phyloP scores from a whole-genome alignment of 257 asterid species.

The Eucommia ulmoides region DNA sequence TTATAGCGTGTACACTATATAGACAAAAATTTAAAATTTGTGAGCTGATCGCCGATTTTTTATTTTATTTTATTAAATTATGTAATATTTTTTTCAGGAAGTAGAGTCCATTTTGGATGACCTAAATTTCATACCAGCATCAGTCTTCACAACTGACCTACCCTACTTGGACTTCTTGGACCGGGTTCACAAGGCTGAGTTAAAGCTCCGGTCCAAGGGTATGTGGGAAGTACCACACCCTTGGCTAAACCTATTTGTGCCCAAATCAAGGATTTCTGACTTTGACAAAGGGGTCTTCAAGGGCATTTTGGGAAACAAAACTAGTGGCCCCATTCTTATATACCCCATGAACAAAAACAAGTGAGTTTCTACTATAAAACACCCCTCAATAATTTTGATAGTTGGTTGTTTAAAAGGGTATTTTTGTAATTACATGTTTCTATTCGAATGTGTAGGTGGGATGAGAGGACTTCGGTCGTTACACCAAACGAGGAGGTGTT shows the following conservation, averaged over 20 bases:
- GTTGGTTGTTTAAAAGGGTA: not conserved
- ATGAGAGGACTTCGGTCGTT: constrained; percentile 41
- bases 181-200: constrained; percentile 87
- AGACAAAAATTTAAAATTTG: too few species aligned
- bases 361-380: constrained; percentile 20
- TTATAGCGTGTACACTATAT: too few species aligned
- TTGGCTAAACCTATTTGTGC: constrained; percentile 70
- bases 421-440: not conserved
- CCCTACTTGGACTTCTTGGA: constrained; percentile 60
- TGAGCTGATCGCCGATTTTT: too few species aligned
- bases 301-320: constrained; percentile 58
- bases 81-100: constrained; percentile 24
- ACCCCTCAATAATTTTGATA: not conserved
- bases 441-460: constrained; percentile 36
- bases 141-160: constrained; percentile 58
- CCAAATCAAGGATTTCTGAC: constrained; percentile 56
- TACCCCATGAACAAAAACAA: constrained; percentile 78
- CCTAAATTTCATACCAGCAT: constrained; percentile 45
- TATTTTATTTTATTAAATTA: not conserved
- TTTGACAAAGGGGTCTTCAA: constrained; percentile 65
- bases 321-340: constrained; percentile 74
- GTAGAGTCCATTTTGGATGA: constrained; percentile 34
- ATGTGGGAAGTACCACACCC: constrained; percentile 91
- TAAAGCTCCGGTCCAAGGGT: constrained; percentile 54
- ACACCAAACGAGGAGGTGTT: constrained; percentile 66